Evolutionary conservation across 768 basidiomycete species (phyloP).

Genomic region (Agrocybe praecox): DNA sequence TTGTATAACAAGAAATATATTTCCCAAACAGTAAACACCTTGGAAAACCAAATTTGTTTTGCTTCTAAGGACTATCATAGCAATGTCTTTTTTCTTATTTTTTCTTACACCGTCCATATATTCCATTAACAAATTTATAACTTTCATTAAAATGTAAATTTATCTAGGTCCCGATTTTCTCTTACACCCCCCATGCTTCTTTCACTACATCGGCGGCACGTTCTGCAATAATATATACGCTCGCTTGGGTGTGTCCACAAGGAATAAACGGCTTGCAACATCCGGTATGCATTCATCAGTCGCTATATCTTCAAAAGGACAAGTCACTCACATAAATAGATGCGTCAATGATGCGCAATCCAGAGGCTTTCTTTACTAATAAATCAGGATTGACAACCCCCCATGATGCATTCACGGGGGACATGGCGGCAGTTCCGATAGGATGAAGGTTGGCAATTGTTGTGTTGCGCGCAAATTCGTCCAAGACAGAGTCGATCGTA

Average conservation of each 20-base stretch:
- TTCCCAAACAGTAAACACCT: too few relatives aligned
- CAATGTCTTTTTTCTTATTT: too few relatives aligned
- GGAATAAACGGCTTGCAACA: conserved; percentile 24
- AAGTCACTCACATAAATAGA: conserved; percentile 28
- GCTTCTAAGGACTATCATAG: too few relatives aligned
- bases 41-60: too few relatives aligned
- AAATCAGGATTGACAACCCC: conserved; percentile 36
- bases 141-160: too few relatives aligned
- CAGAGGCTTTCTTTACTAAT: conserved; percentile 26
- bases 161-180: too few relatives aligned
- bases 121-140: too few relatives aligned
- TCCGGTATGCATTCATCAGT: too few relatives aligned
- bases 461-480: conserved; percentile 18
- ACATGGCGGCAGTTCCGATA: conserved; percentile 29
- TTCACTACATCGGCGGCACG: conserved; percentile 8
- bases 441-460: conserved; percentile 26
- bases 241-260: conserved; percentile 31
- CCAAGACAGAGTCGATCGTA: conserved; percentile 24
- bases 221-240: conserved; percentile 32
- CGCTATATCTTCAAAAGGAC: too few relatives aligned
- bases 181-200: too few relatives aligned
- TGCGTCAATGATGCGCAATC: conserved; percentile 36
- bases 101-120: too few relatives aligned
- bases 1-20: too few relatives aligned
- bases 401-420: conserved; percentile 14